Percentiles rank a stretch among this genome's conserved stretches.
These are phyloP conservation scores for Sclerotinia spermophila DNA, from an alignment of 2,329 filamentous ascomycete genomes.

Conservation along the genomic window DNA sequence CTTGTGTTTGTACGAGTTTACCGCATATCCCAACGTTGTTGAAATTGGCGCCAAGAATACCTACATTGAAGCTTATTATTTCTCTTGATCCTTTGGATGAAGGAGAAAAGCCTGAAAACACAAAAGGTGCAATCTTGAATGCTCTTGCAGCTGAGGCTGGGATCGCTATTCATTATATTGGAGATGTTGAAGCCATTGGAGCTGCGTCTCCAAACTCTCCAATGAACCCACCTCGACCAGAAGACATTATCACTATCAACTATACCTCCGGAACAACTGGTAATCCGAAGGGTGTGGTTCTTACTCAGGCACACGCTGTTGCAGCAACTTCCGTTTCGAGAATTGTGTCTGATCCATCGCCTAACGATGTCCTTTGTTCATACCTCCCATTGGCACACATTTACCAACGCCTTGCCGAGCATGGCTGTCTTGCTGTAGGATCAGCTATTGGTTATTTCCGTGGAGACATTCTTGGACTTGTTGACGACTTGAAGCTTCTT, in stretches of 20 bases:
- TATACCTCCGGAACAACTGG: constrained; percentile 87
- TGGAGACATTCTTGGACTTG: constrained; percentile 78
- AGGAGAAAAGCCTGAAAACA: constrained; percentile 71
- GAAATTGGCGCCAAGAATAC: constrained; percentile 72
- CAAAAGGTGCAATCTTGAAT: constrained; percentile 76
- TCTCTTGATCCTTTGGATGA: constrained; percentile 78
- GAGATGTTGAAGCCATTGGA: constrained; percentile 78
- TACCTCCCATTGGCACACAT: constrained; percentile 96
- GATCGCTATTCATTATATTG: constrained; percentile 73
- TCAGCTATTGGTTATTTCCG: constrained; percentile 87
- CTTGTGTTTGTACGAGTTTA: constrained; percentile 73
- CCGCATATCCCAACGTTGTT: constrained; percentile 78
- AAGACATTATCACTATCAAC: constrained; percentile 84
- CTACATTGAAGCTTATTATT: constrained; percentile 81
- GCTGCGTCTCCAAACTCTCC: constrained; percentile 60
- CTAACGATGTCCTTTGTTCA: constrained; percentile 66
- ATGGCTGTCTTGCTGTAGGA: constrained; percentile 67
- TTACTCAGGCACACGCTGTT: constrained; percentile 79
- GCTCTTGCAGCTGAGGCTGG: constrained; percentile 70
- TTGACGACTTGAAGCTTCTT: constrained; percentile 87
- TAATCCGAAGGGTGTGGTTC: constrained; percentile 75
- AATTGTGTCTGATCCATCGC: constrained; percentile 46
- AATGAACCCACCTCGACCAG: constrained; percentile 66
- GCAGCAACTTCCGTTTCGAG: constrained; percentile 64
- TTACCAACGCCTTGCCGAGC: constrained; percentile 81